Base-by-base conservation (phyloP, 129 eudicot species). In the Mikania micrantha region DNA sequence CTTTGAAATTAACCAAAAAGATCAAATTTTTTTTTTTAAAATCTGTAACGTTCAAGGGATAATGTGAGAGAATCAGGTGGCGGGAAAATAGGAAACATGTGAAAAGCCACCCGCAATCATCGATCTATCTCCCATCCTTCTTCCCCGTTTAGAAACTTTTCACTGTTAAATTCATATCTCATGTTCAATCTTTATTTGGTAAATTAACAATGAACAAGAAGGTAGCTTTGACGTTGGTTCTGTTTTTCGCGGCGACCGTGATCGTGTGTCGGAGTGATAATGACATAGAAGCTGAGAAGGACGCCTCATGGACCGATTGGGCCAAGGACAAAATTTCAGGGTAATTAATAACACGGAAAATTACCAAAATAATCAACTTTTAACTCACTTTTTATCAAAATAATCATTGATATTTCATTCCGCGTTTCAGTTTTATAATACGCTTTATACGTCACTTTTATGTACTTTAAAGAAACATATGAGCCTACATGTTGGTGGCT, bases 291-390 rank as follows among this genome's bases (percentile, higher is more conserved):
- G 66, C 59, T 12, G 70, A 19, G 0, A 52, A 63, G 44, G 34
- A 73, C 11, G 10, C 41, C 3, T 73, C 78, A 0, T 73, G 78
- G 78, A 64, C 65, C 9, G 71, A 64, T 49, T 73, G 71, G 77
- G 78, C 78, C 15, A 73, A 24, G 54, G 71, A 56, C 28, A 73
- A 73, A 73, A n/a, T 73, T 50, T 0, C 44, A 42, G 71, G 78
- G 78, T 73, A 73, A n/a, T n/a, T n/a, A n/a, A n/a, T n/a, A n/a
- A n/a, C n/a, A n/a, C n/a, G n/a, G n/a, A n/a, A n/a, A n/a, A n/a
- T n/a, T n/a, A n/a, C n/a, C n/a, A n/a, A n/a, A n/a, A n/a, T n/a
- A n/a, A n/a, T n/a, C n/a, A n/a, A n/a, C n/a, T n/a, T n/a, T n/a
- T n/a, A n/a, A n/a, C n/a, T n/a, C n/a, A n/a, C n/a, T n/a, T n/a